Base-by-base conservation (phyloP, 2,329 filamentous ascomycete genomes). In the Dothistroma septosporum region DNA sequence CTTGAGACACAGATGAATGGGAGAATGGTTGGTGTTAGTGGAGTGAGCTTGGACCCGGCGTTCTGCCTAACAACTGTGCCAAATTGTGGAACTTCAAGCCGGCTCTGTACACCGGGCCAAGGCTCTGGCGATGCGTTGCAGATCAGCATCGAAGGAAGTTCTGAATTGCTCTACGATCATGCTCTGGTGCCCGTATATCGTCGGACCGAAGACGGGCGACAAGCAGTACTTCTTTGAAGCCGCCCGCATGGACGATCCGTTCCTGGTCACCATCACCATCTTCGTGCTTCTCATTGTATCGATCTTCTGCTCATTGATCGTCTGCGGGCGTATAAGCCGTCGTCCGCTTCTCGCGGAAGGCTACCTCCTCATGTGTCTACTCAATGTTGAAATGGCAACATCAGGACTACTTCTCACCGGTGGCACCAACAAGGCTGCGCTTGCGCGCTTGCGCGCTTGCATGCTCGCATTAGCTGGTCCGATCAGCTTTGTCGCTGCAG, bases 261-360 rank as follows among this genome's bases (percentile, higher is more conserved):
- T 64, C 53, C 19, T 62, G 44, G 62, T 64, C 35, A 64, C 60
- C 0, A 64, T 77, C 54, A 68, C 73, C 28, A 76, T 72, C n/a
- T 58, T 73, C 33, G 68, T 77, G 9, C 69, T 78, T 21, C 66
- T 77, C 32, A 63, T 78, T 49, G 74, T 76, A 10, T 77, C 62
- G 14, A 64, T 64, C 37, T 64, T 56, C 21, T 58, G 54, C 35
- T 64, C 62, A 12, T 32, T 64, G 46, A 28, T 62, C 35, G 62
- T 60, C 10, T 64, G 62, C 56, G 62, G 62, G 33, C 56, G 62
- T 19, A 57, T 64, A 11, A 60, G 62, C 21, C 62, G 62, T 10
- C 52, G 60, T 21, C 62, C 62, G 37, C 58, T 64, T 12, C 62
- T 64, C 16, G 55, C 62, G 5, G 62, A 60, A 16, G 62, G 62